Percentiles rank a stretch among this genome's conserved stretches.
These are phyloP conservation scores for Hypsizygus marmoreus DNA, from an alignment of 768 basidiomycete species.

Conservation along the genomic window DNA sequence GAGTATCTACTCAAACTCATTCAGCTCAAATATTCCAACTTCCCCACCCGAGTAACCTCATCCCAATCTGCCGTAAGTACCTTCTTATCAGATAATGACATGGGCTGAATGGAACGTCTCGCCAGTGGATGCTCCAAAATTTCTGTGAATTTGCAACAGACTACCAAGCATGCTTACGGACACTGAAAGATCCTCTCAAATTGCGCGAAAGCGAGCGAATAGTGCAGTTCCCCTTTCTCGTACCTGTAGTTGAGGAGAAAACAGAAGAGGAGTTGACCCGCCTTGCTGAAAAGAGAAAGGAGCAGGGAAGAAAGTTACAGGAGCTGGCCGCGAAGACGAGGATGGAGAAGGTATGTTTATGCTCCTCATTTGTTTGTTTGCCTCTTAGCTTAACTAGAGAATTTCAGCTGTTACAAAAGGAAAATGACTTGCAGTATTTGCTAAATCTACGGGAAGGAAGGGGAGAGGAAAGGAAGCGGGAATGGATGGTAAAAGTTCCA, in stretches of 20 bases:
- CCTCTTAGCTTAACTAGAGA: background rate
- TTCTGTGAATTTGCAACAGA: constrained; percentile 83
- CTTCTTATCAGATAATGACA: constrained; percentile 1
- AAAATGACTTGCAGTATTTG: constrained; percentile 70
- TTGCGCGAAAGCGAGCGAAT: constrained; percentile 69
- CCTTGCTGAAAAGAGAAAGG: constrained; percentile 76
- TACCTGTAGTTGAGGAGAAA: constrained; percentile 73
- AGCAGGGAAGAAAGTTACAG: constrained; percentile 87
- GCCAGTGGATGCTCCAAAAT: constrained; percentile 88
- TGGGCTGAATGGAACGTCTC: background rate
- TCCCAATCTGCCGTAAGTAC: constrained; percentile 72
- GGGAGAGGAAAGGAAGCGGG: constrained; percentile 61
- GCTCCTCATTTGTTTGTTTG: background rate
- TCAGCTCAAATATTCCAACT: constrained; percentile 93
- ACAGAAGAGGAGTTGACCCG: constrained; percentile 87
- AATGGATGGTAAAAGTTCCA: constrained; percentile 63
- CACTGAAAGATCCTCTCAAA: constrained; percentile 64
- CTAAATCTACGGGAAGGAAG: constrained; percentile 64
- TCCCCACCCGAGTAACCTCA: constrained; percentile 81
- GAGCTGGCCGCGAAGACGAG: constrained; percentile 87
- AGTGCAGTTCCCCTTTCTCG: constrained; percentile 85
- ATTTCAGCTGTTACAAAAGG: constrained; percentile 69
- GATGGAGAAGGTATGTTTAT: constrained; percentile 70
- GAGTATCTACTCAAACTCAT: constrained; percentile 93
- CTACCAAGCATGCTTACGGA: constrained; percentile 68